Conservation (phyloP, 2,329 filamentous ascomycete species). For the Penicillium frequentans region DNA sequence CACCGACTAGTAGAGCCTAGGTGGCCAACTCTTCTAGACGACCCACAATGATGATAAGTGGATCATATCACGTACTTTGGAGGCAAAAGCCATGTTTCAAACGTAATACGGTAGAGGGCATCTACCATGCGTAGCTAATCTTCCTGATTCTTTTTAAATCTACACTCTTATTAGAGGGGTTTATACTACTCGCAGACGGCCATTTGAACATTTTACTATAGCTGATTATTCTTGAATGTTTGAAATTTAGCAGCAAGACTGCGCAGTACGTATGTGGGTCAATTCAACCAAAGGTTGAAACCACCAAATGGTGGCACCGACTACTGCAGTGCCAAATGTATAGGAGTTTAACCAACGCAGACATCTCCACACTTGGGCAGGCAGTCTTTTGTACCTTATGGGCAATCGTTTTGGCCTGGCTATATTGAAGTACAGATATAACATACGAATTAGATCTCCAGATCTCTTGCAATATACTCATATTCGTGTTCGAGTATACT, state of each 20-base stretch:
- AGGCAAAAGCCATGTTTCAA: background rate
- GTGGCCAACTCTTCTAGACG: background rate
- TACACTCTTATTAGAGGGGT: background rate
- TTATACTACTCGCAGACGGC: background rate
- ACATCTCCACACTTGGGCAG: slow-evolving; percentile 14
- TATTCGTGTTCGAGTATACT: background rate
- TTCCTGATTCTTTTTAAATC: background rate
- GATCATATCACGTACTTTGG: background rate
- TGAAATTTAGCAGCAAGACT: background rate
- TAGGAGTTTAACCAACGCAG: slow-evolving; percentile 2
- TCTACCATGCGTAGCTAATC: background rate
- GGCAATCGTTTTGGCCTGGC: background rate
- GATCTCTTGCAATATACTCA: background rate
- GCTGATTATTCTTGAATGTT: background rate
- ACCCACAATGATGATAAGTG: background rate
- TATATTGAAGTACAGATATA: background rate
- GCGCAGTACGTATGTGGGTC: background rate
- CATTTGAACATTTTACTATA: background rate
- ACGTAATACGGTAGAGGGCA: background rate
- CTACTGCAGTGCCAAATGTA: slow-evolving; percentile 5
- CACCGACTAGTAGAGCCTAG: background rate
- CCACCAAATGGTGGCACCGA: background rate
- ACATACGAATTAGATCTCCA: background rate
- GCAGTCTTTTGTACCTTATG: background rate
- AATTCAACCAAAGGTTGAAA: background rate